phyloP scores from a whole-genome alignment of 192 early-diverging fungal genomes.

The Mortierella alpina region DNA sequence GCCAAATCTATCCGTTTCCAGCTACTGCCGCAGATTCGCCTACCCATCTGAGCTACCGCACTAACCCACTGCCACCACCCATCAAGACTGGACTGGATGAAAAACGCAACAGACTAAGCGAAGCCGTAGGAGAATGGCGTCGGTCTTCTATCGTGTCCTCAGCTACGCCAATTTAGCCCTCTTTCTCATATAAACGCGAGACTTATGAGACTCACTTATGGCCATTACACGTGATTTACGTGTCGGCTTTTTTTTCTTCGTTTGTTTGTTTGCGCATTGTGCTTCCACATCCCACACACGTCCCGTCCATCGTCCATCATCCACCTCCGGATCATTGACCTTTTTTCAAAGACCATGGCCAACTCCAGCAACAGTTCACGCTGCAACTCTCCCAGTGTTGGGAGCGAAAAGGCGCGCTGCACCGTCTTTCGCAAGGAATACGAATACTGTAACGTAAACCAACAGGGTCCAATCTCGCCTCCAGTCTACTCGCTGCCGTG shows the following conservation, averaged over 20 bases:
- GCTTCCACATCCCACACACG: no score
- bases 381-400: conserved; percentile 24
- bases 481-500: background rate
- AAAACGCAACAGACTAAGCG: conserved; percentile 25
- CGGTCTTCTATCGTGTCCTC: conserved; percentile 25
- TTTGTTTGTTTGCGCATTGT: background rate
- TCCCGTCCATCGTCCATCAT: no score
- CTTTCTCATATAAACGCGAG: no score
- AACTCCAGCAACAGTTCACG: conserved; percentile 38
- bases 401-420: conserved; percentile 50
- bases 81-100: conserved; percentile 19
- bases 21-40: background rate
- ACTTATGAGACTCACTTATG: no score
- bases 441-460: conserved; percentile 33
- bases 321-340: no score
- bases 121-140: conserved; percentile 45
- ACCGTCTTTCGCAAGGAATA: conserved; percentile 53
- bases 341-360: conserved; percentile 22
- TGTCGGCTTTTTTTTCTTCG: conserved; percentile 6
- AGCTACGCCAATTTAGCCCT: background rate
- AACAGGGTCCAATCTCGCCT: background rate
- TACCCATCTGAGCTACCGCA: conserved; percentile 10
- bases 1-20: conserved; percentile 1
- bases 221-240: conserved; percentile 9
- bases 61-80: conserved; percentile 37